Percentiles rank a stretch among this genome's conserved stretches.
These are phyloP conservation scores for Vickermania ingenoplastis DNA, from an alignment of 208 protist genomes.

Conservation along the genomic window DNA sequence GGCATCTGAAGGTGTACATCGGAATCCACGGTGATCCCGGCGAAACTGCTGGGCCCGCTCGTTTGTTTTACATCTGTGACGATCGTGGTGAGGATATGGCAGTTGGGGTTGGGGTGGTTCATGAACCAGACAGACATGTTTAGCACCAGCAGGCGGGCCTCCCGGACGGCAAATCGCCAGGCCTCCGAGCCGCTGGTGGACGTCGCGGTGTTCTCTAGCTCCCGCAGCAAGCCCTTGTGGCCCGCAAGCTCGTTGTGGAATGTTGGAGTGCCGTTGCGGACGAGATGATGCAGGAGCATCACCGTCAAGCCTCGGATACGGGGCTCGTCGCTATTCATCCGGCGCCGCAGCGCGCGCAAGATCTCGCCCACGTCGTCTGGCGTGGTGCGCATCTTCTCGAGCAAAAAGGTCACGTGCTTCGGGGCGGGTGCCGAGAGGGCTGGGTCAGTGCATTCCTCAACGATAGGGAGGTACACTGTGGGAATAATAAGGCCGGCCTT, in stretches of 20 bases:
- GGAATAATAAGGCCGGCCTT: slow-evolving; percentile 56
- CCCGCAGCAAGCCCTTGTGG: slow-evolving; percentile 72
- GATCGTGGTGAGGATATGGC: slow-evolving; percentile 53
- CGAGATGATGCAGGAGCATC: slow-evolving; percentile 47
- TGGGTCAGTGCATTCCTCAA: slow-evolving; percentile 72
- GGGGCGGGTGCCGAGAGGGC: slow-evolving; percentile 36
- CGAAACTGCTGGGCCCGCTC: slow-evolving; percentile 60
- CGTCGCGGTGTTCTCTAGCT: slow-evolving; percentile 60
- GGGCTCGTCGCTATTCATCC: slow-evolving; percentile 46
- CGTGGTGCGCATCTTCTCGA: slow-evolving; percentile 46
- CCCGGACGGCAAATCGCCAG: slow-evolving; percentile 41
- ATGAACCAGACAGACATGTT: slow-evolving; percentile 84
- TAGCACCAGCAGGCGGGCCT: slow-evolving; percentile 56
- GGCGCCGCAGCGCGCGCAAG: slow-evolving; percentile 64
- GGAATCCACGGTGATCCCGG: slow-evolving; percentile 46
- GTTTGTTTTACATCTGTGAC: slow-evolving; percentile 49
- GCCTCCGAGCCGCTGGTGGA: slow-evolving; percentile 28
- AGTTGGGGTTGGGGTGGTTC: slow-evolving; percentile 43
- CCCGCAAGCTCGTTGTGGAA: slow-evolving; percentile 59
- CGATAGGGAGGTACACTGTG: slow-evolving; percentile 65
- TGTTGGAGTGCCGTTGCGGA: slow-evolving; percentile 43
- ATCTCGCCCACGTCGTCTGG: slow-evolving; percentile 50
- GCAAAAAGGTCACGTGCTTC: slow-evolving; percentile 66
- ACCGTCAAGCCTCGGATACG: slow-evolving; percentile 68
- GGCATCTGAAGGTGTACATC: slow-evolving; percentile 17